Evolutionary conservation across 495 filamentous ascomycete species (phyloP).

Genomic region (Xylaria sp.): DNA sequence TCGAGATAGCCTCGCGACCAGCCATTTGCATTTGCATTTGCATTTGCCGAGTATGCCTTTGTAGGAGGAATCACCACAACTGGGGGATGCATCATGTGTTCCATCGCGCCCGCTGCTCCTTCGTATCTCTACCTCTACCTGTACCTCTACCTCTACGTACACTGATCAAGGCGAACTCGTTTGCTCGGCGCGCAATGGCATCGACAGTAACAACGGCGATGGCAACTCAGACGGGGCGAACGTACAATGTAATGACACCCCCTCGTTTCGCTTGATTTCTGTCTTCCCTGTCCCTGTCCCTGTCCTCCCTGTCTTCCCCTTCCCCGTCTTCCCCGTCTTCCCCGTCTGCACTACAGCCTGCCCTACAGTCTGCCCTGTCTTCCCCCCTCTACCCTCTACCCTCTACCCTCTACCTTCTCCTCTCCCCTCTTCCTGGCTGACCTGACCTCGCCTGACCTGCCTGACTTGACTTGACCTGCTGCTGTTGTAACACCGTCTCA

Average conservation of each 20-base stretch:
- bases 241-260: constrained; percentile 34
- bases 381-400: no score
- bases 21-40: not conserved
- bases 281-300: not conserved
- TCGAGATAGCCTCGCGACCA: not conserved
- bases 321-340: no score
- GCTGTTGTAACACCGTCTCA: not conserved
- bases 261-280: not conserved
- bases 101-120: constrained; percentile 29
- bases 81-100: constrained; percentile 43
- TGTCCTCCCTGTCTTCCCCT: no score
- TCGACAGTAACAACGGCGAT: constrained; percentile 34
- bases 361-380: no score
- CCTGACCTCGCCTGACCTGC: no score
- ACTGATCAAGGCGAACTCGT: constrained; percentile 21
- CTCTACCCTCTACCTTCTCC: no score
- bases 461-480: no score
- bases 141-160: constrained; percentile 8
- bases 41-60: constrained; percentile 5
- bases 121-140: constrained; percentile 18
- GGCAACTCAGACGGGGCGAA: constrained; percentile 35
- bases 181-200: constrained; percentile 38
- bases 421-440: not conserved
- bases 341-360: no score
- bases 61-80: not conserved